Conservation (phyloP, 1,284 basidiomycete genomes). For the Marasmius oreades region DNA sequence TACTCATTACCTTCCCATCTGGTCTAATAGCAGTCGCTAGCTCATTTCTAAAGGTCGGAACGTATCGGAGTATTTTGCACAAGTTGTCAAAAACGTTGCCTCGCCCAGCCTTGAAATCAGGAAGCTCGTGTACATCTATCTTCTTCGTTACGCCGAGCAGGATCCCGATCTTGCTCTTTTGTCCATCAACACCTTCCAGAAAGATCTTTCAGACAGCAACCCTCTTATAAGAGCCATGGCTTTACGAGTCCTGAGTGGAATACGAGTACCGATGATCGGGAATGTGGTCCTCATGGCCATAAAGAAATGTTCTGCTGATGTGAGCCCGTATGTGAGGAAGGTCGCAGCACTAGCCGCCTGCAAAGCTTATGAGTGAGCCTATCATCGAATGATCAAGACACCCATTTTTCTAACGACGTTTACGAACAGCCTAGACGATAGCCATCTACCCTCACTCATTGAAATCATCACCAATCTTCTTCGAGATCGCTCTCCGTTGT, state of each 20-base stretch:
- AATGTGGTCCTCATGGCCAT: slow-evolving; percentile 86
- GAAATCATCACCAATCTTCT: slow-evolving; percentile 75
- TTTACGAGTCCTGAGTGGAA: slow-evolving; percentile 88
- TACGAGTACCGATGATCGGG: slow-evolving; percentile 85
- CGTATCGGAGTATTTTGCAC: slow-evolving; percentile 89
- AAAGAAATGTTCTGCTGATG: slow-evolving; percentile 86
- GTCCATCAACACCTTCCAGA: slow-evolving; percentile 99
- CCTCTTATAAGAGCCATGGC: slow-evolving; percentile 95
- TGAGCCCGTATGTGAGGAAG: slow-evolving; percentile 93
- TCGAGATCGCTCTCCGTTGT: slow-evolving; percentile 81
- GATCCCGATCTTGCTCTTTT: slow-evolving; percentile 94
- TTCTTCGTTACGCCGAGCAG: slow-evolving; percentile 87
- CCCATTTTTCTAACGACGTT: not conserved
- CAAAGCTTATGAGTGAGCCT: slow-evolving; percentile 76
- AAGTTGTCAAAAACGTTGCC: slow-evolving; percentile 93
- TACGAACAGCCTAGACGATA: slow-evolving; percentile 62
- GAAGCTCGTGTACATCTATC: slow-evolving; percentile 97
- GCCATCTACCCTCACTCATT: slow-evolving; percentile 71
- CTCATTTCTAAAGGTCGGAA: slow-evolving; percentile 92
- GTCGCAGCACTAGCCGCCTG: slow-evolving; percentile 87
- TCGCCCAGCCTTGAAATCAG: slow-evolving; percentile 90
- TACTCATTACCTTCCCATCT: not conserved
- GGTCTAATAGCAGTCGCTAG: slow-evolving; percentile 32
- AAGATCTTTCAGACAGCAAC: slow-evolving; percentile 89
- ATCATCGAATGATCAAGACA: not conserved